Evolutionary conservation across 1,284 basidiomycete species (phyloP), one percentile per base, ranked within the genome.

Genomic region (Sanghuangporus sanghuang): DNA sequence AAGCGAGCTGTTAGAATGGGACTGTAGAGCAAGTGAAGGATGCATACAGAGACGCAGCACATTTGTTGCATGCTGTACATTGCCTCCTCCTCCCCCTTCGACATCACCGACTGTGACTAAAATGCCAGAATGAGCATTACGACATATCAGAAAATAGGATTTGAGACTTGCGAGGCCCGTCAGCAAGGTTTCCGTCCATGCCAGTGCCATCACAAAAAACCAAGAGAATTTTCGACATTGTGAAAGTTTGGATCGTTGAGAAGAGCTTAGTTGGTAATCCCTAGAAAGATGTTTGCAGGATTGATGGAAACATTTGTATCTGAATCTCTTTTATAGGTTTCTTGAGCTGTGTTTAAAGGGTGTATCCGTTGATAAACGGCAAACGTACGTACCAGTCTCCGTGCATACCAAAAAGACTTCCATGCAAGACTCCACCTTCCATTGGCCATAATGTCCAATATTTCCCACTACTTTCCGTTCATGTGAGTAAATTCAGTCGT

Each of bases 121-220:
- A 55, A 32, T 3, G 11, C 11, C 12, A 44, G n/a, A 44, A 44
- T 44, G 40, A 44, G 40, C 11, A 44, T 12, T 2, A 44, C 23
- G 23, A 44, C n/a, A 44, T 12, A 52, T 9, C 9, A 21, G 27
- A 14, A 16, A 23, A 11, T 12, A 36, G 6, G 1, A 21, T 18
- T 21, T 16, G 39, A 23, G 14, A 54, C 59, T 32, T 54, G 54
- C 59, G 5, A 18, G 50, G 36, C 6, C 56, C 56, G 14, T 42
- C 59, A 14, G 59, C n/a, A 21, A 54, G 2, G 18, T 53, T 54
- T 27, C 59, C 59, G 21, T 61, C 59, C 36, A 53, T 61, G 21
- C 59, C 49, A 23, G 59, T 61, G n/a, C 59, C 59, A 38, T 61
- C 59, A n/a, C 59, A 61, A 36, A 61, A 61, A 40, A 61, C 50